Conservation (phyloP, 179 eudicot genomes). For the Silene coronaria region DNA sequence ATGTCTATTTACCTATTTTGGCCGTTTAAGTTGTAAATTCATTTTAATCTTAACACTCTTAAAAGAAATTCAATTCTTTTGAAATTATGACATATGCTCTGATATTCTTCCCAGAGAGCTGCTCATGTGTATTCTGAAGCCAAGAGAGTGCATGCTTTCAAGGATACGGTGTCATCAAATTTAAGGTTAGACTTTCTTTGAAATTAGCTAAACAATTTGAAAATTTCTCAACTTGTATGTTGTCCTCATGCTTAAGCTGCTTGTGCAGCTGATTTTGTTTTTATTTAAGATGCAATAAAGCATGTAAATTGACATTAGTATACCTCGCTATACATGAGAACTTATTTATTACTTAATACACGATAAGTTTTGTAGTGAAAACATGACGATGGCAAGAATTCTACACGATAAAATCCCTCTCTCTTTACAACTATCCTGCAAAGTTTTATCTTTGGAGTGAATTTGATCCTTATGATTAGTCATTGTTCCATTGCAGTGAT, state of each 20-base stretch:
- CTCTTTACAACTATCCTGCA: not conserved
- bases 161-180: slow-evolving; percentile 72
- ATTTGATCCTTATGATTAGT: slow-evolving; percentile 15
- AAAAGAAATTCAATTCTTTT: not conserved
- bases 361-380: not conserved
- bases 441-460: not conserved
- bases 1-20: not conserved
- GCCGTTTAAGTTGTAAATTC: not conserved
- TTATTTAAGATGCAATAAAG: not conserved
- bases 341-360: not conserved
- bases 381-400: not conserved
- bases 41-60: not conserved
- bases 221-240: not conserved
- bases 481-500: slow-evolving; percentile 50
- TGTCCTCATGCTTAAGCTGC: not conserved
- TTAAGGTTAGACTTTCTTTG: slow-evolving; percentile 43
- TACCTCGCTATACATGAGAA: not conserved
- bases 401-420: not conserved
- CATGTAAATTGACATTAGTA: not conserved
- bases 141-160: slow-evolving; percentile 90
- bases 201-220: not conserved
- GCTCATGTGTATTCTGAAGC: slow-evolving; percentile 96
- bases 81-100: slow-evolving; percentile 2
- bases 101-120: slow-evolving; percentile 58
- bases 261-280: not conserved